Percentiles rank a stretch among this genome's conserved stretches.
phyloP scores from a whole-genome alignment of 176 grass and related monocot species.

The Otatea glauca region DNA sequence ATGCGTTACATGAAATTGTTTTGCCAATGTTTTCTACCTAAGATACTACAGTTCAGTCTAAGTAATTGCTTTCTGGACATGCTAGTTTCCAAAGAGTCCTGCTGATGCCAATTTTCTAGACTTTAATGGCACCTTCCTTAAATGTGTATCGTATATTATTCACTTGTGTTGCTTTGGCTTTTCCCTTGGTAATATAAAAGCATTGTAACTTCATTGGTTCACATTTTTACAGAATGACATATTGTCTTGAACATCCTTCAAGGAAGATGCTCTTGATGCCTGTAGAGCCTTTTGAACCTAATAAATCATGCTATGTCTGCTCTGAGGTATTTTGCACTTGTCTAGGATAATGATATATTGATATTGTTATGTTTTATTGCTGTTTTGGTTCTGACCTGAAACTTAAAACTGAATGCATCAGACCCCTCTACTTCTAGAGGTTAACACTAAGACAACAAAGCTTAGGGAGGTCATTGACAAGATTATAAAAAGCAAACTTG shows the following conservation, averaged over 20 bases:
- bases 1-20: constrained; percentile 15
- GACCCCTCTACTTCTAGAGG: constrained; percentile 81
- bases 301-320: constrained; percentile 97
- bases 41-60: background rate
- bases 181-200: background rate
- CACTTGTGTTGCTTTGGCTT: background rate
- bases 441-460: constrained; percentile 82
- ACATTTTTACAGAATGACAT: constrained; percentile 85
- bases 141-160: constrained; percentile 9
- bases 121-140: background rate
- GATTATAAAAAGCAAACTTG: constrained; percentile 87
- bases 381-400: constrained; percentile 25
- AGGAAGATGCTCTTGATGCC: constrained; percentile 97
- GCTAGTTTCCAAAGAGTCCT: constrained; percentile 2
- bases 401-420: constrained; percentile 52
- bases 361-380: constrained; percentile 16
- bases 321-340: constrained; percentile 74
- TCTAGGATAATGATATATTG: constrained; percentile 6
- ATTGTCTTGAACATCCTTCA: constrained; percentile 94
- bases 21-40: background rate
- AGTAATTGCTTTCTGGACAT: constrained; percentile 29
- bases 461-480: constrained; percentile 86
- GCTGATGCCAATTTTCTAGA: background rate
- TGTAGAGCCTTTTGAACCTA: constrained; percentile 89
- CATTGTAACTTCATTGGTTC: constrained; percentile 12